Evolutionary conservation across 257 asterid species (phyloP).

Genomic region (Solanum tarapatanum): DNA sequence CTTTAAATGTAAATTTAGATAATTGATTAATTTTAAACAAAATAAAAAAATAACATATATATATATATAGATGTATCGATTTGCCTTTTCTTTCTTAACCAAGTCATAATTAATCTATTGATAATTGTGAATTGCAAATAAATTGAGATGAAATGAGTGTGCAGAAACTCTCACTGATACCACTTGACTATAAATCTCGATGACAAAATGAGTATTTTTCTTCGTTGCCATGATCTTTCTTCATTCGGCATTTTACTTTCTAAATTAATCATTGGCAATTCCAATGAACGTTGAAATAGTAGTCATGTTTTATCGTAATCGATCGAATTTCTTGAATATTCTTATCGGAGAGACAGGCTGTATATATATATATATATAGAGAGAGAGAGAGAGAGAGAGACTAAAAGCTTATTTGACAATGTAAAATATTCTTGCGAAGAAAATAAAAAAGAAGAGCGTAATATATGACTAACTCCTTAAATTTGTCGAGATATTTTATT

Average conservation of each 20-base stretch:
- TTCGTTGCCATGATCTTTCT: background rate
- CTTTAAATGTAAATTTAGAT: background rate
- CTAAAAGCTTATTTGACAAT: background rate
- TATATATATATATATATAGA: too few relatives aligned
- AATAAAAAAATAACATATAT: too few relatives aligned
- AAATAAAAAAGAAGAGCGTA: background rate
- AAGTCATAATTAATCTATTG: background rate
- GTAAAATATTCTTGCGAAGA: background rate
- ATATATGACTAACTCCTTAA: background rate
- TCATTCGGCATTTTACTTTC: background rate
- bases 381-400: too few relatives aligned
- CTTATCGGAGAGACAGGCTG: background rate
- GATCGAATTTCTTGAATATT: background rate
- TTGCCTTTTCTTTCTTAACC: background rate
- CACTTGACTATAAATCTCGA: background rate
- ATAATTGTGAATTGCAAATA: background rate
- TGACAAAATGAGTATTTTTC: background rate
- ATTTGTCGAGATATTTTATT: too few relatives aligned
- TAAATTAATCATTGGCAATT: background rate
- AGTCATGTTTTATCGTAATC: background rate
- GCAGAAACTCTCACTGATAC: background rate
- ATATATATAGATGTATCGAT: too few relatives aligned
- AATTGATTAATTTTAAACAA: background rate
- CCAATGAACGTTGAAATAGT: background rate
- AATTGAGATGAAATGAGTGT: background rate